Evolutionary conservation across 2,329 filamentous ascomycete genomes (phyloP).

Genomic region (Cylindrodendrum hubeiense): DNA sequence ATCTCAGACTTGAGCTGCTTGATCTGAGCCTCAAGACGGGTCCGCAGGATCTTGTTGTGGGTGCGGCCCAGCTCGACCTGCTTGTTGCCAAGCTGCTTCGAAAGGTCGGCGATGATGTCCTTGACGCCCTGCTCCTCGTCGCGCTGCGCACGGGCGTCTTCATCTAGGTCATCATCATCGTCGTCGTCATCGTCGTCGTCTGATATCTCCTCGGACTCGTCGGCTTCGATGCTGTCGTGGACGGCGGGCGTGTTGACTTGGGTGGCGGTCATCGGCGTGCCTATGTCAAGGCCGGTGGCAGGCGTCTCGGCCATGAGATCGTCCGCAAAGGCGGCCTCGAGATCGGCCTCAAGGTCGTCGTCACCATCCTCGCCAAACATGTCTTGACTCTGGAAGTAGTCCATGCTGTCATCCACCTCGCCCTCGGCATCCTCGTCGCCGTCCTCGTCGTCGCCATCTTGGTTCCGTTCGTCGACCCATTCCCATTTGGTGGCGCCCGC

Average conservation of each 20-base stretch:
- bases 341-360: constrained; percentile 65
- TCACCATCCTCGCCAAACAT: constrained; percentile 49
- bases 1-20: constrained; percentile 60
- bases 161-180: constrained; percentile 66
- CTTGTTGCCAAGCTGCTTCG: constrained; percentile 62
- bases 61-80: constrained; percentile 59
- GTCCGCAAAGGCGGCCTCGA: constrained; percentile 66
- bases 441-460: constrained; percentile 55
- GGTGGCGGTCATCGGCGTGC: constrained; percentile 60
- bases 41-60: constrained; percentile 61
- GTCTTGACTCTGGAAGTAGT: constrained; percentile 52
- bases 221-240: constrained; percentile 60
- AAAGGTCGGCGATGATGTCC: constrained; percentile 66
- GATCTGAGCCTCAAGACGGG: constrained; percentile 63
- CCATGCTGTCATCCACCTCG: constrained; percentile 58
- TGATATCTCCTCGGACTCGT: constrained; percentile 52
- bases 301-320: constrained; percentile 55
- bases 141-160: constrained; percentile 62
- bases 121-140: constrained; percentile 67
- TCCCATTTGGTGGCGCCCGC: constrained; percentile 73
- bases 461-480: constrained; percentile 67
- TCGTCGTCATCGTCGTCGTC: constrained; percentile 66
- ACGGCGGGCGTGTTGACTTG: constrained; percentile 59
- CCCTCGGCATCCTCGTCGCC: constrained; percentile 66
- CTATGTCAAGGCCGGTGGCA: constrained; percentile 55